Percentiles rank a stretch among this genome's conserved stretches.
These are phyloP conservation scores for Umbelopsis sp. DNA, from an alignment of 192 early-diverging fungal genomes.

Conservation along the genomic window DNA sequence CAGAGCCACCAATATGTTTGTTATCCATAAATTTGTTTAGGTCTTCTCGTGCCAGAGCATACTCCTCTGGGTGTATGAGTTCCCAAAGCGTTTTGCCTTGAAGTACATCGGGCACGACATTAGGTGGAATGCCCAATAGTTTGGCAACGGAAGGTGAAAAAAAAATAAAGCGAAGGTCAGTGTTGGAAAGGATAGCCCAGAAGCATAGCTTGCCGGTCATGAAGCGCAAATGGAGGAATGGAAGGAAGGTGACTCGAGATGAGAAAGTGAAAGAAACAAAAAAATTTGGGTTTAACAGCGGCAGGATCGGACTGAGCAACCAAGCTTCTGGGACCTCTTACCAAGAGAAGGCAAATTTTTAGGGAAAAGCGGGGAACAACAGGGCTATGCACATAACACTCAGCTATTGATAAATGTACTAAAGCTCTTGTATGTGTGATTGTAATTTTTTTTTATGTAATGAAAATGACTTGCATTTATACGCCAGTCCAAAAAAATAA, in stretches of 20 bases:
- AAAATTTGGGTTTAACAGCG: neutral
- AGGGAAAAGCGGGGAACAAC: too few species aligned
- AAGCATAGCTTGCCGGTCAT: slow-evolving; percentile 26
- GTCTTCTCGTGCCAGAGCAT: slow-evolving; percentile 24
- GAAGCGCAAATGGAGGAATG: slow-evolving; percentile 1
- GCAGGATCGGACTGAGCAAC: too few species aligned
- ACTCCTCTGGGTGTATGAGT: slow-evolving; percentile 35
- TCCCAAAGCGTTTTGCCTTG: slow-evolving; percentile 23
- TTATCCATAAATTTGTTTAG: slow-evolving; percentile 25
- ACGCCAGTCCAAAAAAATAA: too few species aligned
- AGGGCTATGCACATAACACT: too few species aligned
- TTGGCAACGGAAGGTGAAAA: slow-evolving; percentile 17
- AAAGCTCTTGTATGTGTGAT: too few species aligned
- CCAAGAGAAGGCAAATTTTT: too few species aligned
- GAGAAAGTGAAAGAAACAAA: slow-evolving; percentile 7
- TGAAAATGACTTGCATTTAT: too few species aligned
- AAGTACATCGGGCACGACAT: slow-evolving; percentile 6
- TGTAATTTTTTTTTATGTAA: too few species aligned
- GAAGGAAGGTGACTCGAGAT: slow-evolving; percentile 1
- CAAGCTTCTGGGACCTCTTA: too few species aligned
- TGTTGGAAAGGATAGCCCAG: slow-evolving; percentile 26
- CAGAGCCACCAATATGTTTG: slow-evolving; percentile 21
- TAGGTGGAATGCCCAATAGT: slow-evolving; percentile 12
- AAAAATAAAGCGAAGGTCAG: slow-evolving; percentile 23
- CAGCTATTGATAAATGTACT: too few species aligned